phyloP scores from a whole-genome alignment of 2,329 filamentous ascomycete genomes.

The Mollisia scopiformis region DNA sequence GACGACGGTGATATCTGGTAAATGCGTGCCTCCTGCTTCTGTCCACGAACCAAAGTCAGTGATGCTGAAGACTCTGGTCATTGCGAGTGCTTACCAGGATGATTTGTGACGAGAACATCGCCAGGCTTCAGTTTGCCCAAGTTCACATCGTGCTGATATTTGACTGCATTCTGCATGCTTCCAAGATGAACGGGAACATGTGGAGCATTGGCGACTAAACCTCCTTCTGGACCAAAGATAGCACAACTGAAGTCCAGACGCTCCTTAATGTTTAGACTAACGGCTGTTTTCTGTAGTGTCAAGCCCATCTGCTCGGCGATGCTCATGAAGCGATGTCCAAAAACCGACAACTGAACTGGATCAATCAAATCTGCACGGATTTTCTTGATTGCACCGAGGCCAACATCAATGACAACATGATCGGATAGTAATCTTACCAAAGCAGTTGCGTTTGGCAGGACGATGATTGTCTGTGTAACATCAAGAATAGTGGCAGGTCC shows the following conservation, averaged over 20 bases:
- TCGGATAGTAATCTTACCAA: constrained; percentile 67
- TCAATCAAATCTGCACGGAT: constrained; percentile 42
- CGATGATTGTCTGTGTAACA: constrained; percentile 86
- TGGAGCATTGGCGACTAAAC: constrained; percentile 67
- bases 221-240: constrained; percentile 73
- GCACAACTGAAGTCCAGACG: constrained; percentile 81
- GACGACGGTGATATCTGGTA: constrained; percentile 82
- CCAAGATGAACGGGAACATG: constrained; percentile 59
- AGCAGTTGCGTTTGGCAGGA: constrained; percentile 76
- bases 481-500: constrained; percentile 87
- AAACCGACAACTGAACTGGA: constrained; percentile 75
- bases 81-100: constrained; percentile 54
- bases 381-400: neutral
- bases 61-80: too few relatives aligned
- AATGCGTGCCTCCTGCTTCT: constrained; percentile 68
- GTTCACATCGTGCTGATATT: constrained; percentile 77
- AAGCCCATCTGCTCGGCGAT: constrained; percentile 84
- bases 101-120: constrained; percentile 81
- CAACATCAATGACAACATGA: constrained; percentile 79
- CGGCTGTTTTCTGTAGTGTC: constrained; percentile 75
- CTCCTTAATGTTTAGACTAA: constrained; percentile 79
- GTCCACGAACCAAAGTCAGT: neutral
- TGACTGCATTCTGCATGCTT: constrained; percentile 46
- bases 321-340: constrained; percentile 80
- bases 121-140: constrained; percentile 73